Evolutionary conservation across 2,329 filamentous ascomycete genomes (phyloP).

Genomic region (Pseudogymnoascus destructans): DNA sequence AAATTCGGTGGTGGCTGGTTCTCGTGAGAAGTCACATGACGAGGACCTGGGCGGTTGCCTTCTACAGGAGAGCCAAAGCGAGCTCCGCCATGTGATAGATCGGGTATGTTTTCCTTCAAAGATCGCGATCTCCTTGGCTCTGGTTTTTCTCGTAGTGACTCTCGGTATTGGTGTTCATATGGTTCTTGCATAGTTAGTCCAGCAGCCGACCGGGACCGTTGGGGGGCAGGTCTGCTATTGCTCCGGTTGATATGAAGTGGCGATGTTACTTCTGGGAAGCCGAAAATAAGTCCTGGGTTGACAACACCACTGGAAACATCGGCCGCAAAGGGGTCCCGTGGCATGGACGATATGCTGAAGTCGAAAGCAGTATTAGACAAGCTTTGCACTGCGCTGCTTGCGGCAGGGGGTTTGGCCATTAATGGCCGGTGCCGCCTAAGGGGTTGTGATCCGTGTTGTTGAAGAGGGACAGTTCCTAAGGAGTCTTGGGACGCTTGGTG

Average conservation of each 20-base stretch:
- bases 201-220: conserved; percentile 20
- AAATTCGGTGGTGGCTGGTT: conserved; percentile 1
- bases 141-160: conserved; percentile 23
- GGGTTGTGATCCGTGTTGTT: background rate
- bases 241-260: background rate
- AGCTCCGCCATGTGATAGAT: conserved; percentile 20
- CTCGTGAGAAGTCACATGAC: conserved; percentile 8
- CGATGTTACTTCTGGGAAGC: conserved; percentile 28
- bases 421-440: conserved; percentile 1
- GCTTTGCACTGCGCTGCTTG: conserved; percentile 25
- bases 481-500: conserved; percentile 42
- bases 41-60: conserved; percentile 19
- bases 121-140: conserved; percentile 18
- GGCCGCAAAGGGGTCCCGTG: conserved; percentile 39
- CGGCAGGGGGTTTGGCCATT: conserved; percentile 8
- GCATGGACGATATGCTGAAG: conserved; percentile 27
- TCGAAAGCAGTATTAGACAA: conserved; percentile 31
- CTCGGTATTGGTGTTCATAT: conserved; percentile 25
- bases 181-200: conserved; percentile 21
- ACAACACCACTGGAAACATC: conserved; percentile 37
- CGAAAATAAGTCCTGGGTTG: conserved; percentile 46
- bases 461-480: conserved; percentile 14
- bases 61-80: conserved; percentile 24
- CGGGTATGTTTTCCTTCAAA: conserved; percentile 13
- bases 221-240: conserved; percentile 12